Conservation (phyloP, 768 basidiomycete genomes). For the Clitopilus hobsonii region DNA sequence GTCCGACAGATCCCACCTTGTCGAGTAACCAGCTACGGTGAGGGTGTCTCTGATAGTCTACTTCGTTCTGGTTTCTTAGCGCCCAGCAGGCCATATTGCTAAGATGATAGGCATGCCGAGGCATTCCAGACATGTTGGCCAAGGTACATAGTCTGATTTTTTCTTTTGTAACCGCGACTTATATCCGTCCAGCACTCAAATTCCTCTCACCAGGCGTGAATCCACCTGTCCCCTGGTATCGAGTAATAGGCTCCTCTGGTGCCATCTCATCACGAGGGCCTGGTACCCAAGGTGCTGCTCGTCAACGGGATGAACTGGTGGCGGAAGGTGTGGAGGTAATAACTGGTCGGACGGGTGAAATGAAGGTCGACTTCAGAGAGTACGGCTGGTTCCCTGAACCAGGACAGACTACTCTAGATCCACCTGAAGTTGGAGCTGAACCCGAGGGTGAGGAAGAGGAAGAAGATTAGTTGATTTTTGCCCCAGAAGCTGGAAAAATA, state of each 20-base stretch:
- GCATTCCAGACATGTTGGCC: constrained; percentile 78
- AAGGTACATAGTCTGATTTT: constrained; percentile 43
- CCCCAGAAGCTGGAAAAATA: no score
- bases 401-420: constrained; percentile 9
- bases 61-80: neutral
- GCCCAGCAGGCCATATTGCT: constrained; percentile 63
- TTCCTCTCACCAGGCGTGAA: constrained; percentile 54
- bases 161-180: neutral
- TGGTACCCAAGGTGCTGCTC: constrained; percentile 71
- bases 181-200: constrained; percentile 59
- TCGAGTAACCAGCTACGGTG: constrained; percentile 76
- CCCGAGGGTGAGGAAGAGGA: constrained; percentile 7
- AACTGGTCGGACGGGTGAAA: constrained; percentile 47
- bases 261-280: constrained; percentile 81
- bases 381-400: constrained; percentile 68
- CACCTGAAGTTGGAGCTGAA: constrained; percentile 8
- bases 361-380: constrained; percentile 49
- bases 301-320: constrained; percentile 71
- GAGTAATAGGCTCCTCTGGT: constrained; percentile 69
- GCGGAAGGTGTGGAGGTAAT: constrained; percentile 81
- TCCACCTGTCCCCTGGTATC: constrained; percentile 78
- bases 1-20: constrained; percentile 65
- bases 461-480: neutral
- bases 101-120: constrained; percentile 76
- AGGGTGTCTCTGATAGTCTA: neutral